These are phyloP conservation scores for Crucibulum laeve DNA, from an alignment of 768 basidiomycete genomes.

Conservation along the genomic window DNA sequence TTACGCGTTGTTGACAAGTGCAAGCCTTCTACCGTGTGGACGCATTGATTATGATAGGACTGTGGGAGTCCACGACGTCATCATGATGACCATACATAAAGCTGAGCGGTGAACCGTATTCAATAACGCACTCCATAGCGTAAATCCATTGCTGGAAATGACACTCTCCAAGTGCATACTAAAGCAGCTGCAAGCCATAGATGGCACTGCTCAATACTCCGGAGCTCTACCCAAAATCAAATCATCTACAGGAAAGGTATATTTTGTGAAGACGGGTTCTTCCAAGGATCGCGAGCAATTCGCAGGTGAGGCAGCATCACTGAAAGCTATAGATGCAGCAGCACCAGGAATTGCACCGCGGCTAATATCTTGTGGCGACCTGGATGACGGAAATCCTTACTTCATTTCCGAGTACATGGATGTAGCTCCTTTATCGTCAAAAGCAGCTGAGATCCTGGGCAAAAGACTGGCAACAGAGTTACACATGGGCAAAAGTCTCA, in stretches of 20 bases:
- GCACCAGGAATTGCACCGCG: slow-evolving; percentile 65
- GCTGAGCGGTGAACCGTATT: too few species aligned
- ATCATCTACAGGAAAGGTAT: slow-evolving; percentile 54
- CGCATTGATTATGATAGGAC: too few species aligned
- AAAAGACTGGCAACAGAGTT: slow-evolving; percentile 63
- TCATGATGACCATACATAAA: too few species aligned
- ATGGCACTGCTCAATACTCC: slow-evolving; percentile 45
- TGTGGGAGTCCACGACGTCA: too few species aligned
- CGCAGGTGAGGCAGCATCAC: slow-evolving; percentile 63
- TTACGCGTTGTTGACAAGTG: too few species aligned
- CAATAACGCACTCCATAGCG: too few species aligned
- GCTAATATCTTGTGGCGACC: slow-evolving; percentile 46
- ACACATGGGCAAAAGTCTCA: slow-evolving; percentile 47
- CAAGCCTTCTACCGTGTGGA: too few species aligned
- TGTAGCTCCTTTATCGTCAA: slow-evolving; percentile 39
- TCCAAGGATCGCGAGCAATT: slow-evolving; percentile 58
- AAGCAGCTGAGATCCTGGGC: slow-evolving; percentile 48
- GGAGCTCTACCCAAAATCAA: slow-evolving; percentile 39
- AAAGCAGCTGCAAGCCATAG: slow-evolving; percentile 40
- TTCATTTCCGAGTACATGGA: slow-evolving; percentile 77
- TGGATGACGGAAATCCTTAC: slow-evolving; percentile 42
- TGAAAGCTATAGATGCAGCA: slow-evolving; percentile 57
- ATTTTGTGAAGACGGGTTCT: slow-evolving; percentile 61
- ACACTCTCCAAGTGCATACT: slow-evolving; percentile 29
- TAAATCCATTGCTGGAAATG: too few species aligned